Conservation (phyloP, 192 early-diverging fungal species). For the Phlyctochytrium planicorne region DNA sequence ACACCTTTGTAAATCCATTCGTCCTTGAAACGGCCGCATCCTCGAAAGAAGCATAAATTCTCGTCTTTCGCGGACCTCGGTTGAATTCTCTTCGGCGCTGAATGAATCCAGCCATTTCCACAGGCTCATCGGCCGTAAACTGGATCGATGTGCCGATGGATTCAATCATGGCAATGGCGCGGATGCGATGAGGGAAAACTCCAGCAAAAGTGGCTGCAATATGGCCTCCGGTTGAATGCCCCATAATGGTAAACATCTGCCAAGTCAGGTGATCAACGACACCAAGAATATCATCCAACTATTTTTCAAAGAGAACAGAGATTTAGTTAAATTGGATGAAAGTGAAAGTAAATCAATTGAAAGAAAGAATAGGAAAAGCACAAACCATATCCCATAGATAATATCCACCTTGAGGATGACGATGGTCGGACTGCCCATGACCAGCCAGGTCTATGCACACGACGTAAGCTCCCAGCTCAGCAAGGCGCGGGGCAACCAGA, state of each 20-base stretch:
- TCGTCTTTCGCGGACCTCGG: neutral
- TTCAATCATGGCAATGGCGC: slow-evolving; percentile 36
- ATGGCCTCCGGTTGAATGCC: slow-evolving; percentile 42
- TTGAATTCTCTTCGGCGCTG: slow-evolving; percentile 5
- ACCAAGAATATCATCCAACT: slow-evolving; percentile 16
- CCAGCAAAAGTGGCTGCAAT: slow-evolving; percentile 31
- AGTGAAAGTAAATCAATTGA: too few species aligned
- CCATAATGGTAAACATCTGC: slow-evolving; percentile 25
- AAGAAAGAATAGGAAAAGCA: neutral
- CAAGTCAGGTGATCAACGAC: slow-evolving; percentile 29
- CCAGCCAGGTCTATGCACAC: slow-evolving; percentile 32
- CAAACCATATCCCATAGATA: slow-evolving; percentile 34
- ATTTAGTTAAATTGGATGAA: too few species aligned
- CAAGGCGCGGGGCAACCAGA: slow-evolving; percentile 19
- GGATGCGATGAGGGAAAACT: slow-evolving; percentile 28
- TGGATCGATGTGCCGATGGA: slow-evolving; percentile 41
- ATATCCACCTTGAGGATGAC: slow-evolving; percentile 12
- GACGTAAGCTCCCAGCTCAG: slow-evolving; percentile 16
- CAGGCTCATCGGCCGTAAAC: slow-evolving; percentile 7
- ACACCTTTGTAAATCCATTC: slow-evolving; percentile 34
- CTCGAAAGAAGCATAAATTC: slow-evolving; percentile 32
- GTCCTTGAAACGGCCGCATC: slow-evolving; percentile 33
- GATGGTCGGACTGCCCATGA: slow-evolving; percentile 23
- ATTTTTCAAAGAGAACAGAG: too few species aligned
- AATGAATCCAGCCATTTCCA: slow-evolving; percentile 14